Evolutionary conservation across 169 alveolate genomes (phyloP).

Genomic region (Perkinsus marinus): DNA sequence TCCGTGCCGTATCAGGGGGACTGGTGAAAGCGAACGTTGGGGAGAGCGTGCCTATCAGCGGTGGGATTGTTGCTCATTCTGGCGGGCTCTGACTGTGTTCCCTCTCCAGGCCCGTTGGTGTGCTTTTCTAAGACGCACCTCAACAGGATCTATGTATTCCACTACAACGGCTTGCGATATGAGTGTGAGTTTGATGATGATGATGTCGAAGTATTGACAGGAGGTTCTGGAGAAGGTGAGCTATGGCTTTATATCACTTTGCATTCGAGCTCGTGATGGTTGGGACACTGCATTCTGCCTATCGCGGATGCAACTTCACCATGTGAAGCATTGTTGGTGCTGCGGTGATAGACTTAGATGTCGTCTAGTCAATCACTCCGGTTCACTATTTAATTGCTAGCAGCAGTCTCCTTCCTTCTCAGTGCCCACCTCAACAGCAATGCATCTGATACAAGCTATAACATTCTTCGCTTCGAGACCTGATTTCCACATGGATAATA

Average conservation of each 20-base stretch:
- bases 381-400: too few relatives aligned
- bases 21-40: background rate
- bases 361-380: too few relatives aligned
- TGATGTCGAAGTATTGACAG: background rate
- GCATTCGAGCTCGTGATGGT: too few relatives aligned
- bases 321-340: background rate
- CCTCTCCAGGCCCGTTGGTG: background rate
- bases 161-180: background rate
- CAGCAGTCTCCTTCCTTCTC: background rate
- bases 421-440: background rate
- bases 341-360: too few relatives aligned
- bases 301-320: background rate
- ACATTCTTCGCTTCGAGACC: background rate
- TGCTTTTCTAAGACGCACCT: background rate
- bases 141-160: background rate
- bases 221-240: background rate
- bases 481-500: background rate
- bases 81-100: background rate
- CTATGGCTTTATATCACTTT: background rate
- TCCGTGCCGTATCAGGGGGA: background rate
- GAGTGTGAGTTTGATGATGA: background rate
- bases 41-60: background rate
- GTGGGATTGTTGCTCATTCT: background rate
- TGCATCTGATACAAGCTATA: background rate
- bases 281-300: too few relatives aligned